A percentile compares a stretch with the other conserved stretches of the same genome.
Conservation (phyloP, 495 filamentous ascomycete species). For the Hypomontagnella monticulosa region DNA sequence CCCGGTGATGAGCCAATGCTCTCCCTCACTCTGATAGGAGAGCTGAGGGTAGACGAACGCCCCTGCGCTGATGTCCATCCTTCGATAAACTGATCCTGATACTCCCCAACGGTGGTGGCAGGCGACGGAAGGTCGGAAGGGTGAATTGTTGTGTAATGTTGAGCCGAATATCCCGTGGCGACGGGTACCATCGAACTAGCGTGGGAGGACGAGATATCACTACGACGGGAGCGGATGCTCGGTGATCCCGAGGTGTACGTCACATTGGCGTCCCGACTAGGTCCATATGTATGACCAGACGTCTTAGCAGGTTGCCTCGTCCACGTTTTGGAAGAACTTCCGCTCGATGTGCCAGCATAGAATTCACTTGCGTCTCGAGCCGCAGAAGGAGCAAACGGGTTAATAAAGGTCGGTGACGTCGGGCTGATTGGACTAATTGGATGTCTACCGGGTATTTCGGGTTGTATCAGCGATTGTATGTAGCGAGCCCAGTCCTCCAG, state of each 20-base stretch:
- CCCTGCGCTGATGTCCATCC: constrained; percentile 67
- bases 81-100: constrained; percentile 65
- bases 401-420: constrained; percentile 56
- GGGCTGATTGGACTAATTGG: constrained; percentile 56
- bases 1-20: constrained; percentile 54
- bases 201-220: constrained; percentile 62
- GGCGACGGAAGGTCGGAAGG: constrained; percentile 64
- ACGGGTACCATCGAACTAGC: constrained; percentile 56
- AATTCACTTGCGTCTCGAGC: constrained; percentile 48
- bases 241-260: constrained; percentile 57
- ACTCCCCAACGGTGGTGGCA: constrained; percentile 59
- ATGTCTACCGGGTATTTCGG: constrained; percentile 44
- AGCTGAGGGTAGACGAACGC: constrained; percentile 61
- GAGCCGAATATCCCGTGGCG: constrained; percentile 48
- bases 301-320: constrained; percentile 45
- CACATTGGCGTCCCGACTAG: constrained; percentile 52
- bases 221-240: constrained; percentile 62
- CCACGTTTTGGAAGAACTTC: constrained; percentile 43
- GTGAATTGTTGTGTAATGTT: constrained; percentile 54
- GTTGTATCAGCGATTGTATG: constrained; percentile 55
- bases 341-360: constrained; percentile 43
- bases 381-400: constrained; percentile 52
- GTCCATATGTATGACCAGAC: constrained; percentile 46
- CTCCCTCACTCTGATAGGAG: constrained; percentile 54
- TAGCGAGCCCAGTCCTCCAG: constrained; percentile 59